Base-by-base conservation (phyloP, 345 rosid genomes). In the Trapa bicornis region DNA sequence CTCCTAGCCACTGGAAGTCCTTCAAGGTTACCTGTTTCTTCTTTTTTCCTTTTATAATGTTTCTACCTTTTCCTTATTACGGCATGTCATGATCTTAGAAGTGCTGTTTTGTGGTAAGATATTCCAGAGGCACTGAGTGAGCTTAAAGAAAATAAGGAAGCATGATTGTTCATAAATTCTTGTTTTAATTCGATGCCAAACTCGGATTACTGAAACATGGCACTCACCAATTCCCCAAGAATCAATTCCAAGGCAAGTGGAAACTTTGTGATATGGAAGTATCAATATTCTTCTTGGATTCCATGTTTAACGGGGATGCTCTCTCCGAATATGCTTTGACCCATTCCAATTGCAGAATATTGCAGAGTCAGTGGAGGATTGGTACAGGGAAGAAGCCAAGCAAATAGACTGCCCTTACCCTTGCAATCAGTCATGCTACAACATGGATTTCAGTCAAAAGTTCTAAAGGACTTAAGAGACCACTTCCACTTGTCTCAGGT, bases 371-470 rank as follows among this genome's bases (percentile, higher is more conserved):
- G 97, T 86, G 37, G 88, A 95, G 47, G 96, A 90, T 72, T 93
- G 97, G 99, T 91, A 83, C 71, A 75, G 91, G 4, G 56, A 71
- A 71, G 74, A 67, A 29, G 80, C 73, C 75, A 93, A 86, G 85
- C 77, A 72, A 73, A 87, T 88, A 2, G 99, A 93, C 71, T 87
- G 96, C 75, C 85, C 92, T 61, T 93, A 84, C 75, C 97, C 99
- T 3, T 88, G 99, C 84, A 84, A 88, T 67, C 96, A 89, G 56
- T 83, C 91, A 68, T 91, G 99, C 82, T 77, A 79, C 73, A 76
- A 86, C 81, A 74, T 85, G 86, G 71, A 32, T 32, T 58, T 58
- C 63, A 32, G 16, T 33, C 35, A 35, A 58, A 32, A 35, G 16
- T 32, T 58, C 37, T 58, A 10, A 17, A 58, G 38, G 37, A 58